A percentile compares a stretch with the other conserved stretches of the same genome.
phyloP scores from a whole-genome alignment of 257 asterid genomes.

The Capsicum baccatum region DNA sequence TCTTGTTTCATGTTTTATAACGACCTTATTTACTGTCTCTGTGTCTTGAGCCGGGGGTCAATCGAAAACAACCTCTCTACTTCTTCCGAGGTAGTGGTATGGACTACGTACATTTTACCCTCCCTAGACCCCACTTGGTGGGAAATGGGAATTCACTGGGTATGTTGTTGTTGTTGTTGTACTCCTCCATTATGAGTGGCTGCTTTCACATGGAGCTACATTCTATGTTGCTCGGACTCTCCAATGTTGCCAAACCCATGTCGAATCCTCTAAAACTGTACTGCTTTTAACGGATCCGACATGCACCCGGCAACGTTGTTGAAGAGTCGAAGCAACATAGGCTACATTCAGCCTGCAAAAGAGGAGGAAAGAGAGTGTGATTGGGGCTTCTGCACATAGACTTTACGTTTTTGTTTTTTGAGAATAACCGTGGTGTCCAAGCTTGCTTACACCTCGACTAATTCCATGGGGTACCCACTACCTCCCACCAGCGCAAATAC shows the following conservation, averaged over 20 bases:
- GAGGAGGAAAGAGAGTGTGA: background rate
- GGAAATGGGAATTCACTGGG: no score
- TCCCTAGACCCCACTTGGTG: no score
- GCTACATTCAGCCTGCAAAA: background rate
- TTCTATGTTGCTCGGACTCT: background rate
- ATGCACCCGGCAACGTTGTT: background rate
- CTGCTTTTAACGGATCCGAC: background rate
- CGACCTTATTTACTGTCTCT: no score
- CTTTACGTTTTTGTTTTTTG: background rate
- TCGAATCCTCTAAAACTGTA: background rate
- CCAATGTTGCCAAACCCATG: background rate
- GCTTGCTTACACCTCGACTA: background rate
- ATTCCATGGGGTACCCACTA: background rate
- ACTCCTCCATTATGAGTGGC: slow-evolving; percentile 2
- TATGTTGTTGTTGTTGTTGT: no score
- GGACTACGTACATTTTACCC: no score
- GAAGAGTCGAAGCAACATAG: background rate
- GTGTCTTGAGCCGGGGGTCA: no score
- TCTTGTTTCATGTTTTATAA: no score
- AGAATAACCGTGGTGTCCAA: background rate
- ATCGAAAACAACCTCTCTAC: no score
- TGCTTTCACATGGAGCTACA: background rate
- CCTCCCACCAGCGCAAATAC: background rate
- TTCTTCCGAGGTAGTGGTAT: no score
- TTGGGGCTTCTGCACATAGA: background rate